Conservation (phyloP, 202 grass and related monocot species). For the Carex arenaria region DNA sequence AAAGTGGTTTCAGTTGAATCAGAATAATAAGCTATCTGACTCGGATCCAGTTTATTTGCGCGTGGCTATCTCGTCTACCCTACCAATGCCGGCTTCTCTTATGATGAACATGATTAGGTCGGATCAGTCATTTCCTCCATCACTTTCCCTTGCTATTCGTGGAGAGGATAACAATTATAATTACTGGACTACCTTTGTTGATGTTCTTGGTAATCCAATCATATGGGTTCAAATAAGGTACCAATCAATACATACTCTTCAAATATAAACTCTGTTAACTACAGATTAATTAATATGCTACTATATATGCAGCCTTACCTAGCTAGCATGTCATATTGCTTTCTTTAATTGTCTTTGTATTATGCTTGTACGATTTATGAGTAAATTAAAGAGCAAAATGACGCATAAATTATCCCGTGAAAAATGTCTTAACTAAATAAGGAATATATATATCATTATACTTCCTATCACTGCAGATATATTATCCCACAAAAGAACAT, state of each 20-base stretch:
- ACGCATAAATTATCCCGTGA: neutral
- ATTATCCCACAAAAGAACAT: constrained; percentile 4
- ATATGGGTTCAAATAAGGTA: constrained; percentile 77
- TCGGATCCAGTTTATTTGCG: constrained; percentile 41
- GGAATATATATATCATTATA: neutral
- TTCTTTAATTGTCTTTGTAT: neutral
- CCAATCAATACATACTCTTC: neutral
- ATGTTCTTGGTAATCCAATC: constrained; percentile 53
- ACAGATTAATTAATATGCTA: neutral
- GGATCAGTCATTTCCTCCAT: constrained; percentile 36
- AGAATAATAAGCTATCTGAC: constrained; percentile 24
- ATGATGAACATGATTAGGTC: constrained; percentile 46
- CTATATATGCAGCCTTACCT: neutral
- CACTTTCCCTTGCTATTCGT: constrained; percentile 32
- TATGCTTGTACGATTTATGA: neutral
- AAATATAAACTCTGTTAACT: neutral
- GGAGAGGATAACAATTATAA: constrained; percentile 27
- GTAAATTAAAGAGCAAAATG: neutral
- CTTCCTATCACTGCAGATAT: constrained; percentile 25
- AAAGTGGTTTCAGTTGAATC: constrained; percentile 69
- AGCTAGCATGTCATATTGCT: neutral
- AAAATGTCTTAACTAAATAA: neutral
- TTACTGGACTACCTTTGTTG: constrained; percentile 43
- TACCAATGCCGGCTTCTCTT: constrained; percentile 26
- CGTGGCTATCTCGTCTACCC: constrained; percentile 62